Evolutionary conservation across 2,329 filamentous ascomycete species (phyloP).

Genomic region (Fusarium sp.): DNA sequence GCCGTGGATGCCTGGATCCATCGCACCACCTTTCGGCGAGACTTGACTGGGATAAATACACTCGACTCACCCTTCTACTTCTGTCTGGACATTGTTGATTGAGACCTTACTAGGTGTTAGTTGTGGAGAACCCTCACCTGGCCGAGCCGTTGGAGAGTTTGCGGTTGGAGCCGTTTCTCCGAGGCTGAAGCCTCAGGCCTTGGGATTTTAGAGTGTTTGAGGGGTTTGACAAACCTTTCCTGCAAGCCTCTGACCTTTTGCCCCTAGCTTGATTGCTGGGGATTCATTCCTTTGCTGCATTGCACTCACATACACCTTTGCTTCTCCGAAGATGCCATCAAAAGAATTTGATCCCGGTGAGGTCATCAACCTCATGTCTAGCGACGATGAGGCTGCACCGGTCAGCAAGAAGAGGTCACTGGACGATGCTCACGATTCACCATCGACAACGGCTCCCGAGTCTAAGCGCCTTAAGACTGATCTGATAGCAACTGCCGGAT

Average conservation of each 20-base stretch:
- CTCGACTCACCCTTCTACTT: neutral
- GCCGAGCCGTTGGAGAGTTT: constrained; percentile 19
- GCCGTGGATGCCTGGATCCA: constrained; percentile 16
- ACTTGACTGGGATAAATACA: constrained; percentile 20
- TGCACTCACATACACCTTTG: neutral
- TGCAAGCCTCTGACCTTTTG: neutral
- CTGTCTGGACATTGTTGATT: constrained; percentile 24
- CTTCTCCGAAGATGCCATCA: constrained; percentile 24
- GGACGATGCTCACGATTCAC: constrained; percentile 34
- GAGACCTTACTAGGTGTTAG: constrained; percentile 11
- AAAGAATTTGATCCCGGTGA: constrained; percentile 36
- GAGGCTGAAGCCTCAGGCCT: constrained; percentile 6
- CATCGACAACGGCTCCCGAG: constrained; percentile 18
- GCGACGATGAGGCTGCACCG: constrained; percentile 35
- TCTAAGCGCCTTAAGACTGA: constrained; percentile 39
- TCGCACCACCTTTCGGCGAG: constrained; percentile 23
- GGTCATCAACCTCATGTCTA: constrained; percentile 41
- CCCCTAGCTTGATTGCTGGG: neutral
- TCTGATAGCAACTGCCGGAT: neutral
- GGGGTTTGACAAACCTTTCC: neutral
- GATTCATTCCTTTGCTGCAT: neutral
- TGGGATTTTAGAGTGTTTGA: neutral
- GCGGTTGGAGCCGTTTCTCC: constrained; percentile 8
- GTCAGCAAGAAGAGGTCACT: constrained; percentile 45
- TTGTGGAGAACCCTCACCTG: neutral